These are phyloP conservation scores for Gastrolobium bilobum DNA, from an alignment of 306 rosid genomes.

Conservation along the genomic window DNA sequence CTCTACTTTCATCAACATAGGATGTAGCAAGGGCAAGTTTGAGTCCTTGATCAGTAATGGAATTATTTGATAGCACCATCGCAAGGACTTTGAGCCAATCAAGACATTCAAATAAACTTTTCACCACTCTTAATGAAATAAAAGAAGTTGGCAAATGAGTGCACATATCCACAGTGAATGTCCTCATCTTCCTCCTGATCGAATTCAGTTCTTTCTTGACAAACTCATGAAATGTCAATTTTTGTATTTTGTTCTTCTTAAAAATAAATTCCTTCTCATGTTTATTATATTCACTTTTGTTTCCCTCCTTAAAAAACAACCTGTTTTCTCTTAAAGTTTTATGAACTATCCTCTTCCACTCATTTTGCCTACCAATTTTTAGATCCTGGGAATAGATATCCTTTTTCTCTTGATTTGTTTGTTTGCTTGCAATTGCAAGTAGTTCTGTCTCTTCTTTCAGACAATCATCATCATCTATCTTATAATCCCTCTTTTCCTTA, in stretches of 20 bases:
- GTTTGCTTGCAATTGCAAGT: constrained; percentile 35
- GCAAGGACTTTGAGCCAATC: constrained; percentile 47
- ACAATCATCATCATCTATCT: constrained; percentile 34
- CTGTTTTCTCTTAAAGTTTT: constrained; percentile 51
- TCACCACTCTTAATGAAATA: constrained; percentile 47
- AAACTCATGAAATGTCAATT: constrained; percentile 45
- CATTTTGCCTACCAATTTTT: constrained; percentile 45
- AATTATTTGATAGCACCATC: constrained; percentile 28
- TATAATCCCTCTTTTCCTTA: constrained; percentile 42
- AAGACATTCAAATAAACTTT: constrained; percentile 51
- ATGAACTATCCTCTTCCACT: constrained; percentile 48
- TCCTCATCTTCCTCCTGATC: constrained; percentile 40
- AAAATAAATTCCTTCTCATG: constrained; percentile 39
- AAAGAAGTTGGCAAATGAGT: constrained; percentile 59
- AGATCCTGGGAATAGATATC: constrained; percentile 29
- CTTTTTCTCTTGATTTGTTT: constrained; percentile 32
- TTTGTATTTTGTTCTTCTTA: constrained; percentile 16
- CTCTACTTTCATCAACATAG: constrained; percentile 33
- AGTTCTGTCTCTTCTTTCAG: constrained; percentile 46
- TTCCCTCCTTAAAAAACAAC: constrained; percentile 41
- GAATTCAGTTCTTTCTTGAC: constrained; percentile 45
- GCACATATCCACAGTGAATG: constrained; percentile 53
- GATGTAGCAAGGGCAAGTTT: constrained; percentile 38
- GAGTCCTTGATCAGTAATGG: constrained; percentile 47
- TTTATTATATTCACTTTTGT: constrained; percentile 39